phyloP scores from a whole-genome alignment of 1,139 yeast genomes.

The Sporopachydermia cereana region DNA sequence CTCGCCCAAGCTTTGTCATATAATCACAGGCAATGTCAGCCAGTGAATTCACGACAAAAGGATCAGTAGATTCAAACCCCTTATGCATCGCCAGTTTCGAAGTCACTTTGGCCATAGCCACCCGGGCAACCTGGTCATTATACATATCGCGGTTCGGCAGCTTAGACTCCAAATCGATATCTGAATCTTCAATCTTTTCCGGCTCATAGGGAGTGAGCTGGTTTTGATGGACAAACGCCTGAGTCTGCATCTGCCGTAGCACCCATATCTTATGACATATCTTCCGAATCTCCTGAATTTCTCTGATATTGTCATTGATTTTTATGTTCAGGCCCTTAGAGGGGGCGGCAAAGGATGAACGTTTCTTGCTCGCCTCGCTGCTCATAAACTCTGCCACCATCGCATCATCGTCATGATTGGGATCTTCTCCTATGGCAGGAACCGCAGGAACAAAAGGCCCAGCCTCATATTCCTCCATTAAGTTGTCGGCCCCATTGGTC shows the following conservation, averaged over 20 bases:
- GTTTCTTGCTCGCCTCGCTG: conserved; percentile 24
- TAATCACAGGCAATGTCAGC: conserved; percentile 80
- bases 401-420: conserved; percentile 34
- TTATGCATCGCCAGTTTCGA: conserved; percentile 83
- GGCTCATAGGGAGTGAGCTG: conserved; percentile 63
- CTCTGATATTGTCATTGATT: conserved; percentile 52
- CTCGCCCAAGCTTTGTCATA: conserved; percentile 58
- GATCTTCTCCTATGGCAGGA: conserved; percentile 38
- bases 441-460: conserved; percentile 71
- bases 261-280: conserved; percentile 82
- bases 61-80: conserved; percentile 82
- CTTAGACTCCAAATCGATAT: conserved; percentile 69
- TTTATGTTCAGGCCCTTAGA: conserved; percentile 50
- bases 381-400: conserved; percentile 12
- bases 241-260: conserved; percentile 86
- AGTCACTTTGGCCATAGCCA: conserved; percentile 56
- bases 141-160: conserved; percentile 53
- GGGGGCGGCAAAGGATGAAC: conserved; percentile 29
- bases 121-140: conserved; percentile 46
- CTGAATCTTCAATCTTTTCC: conserved; percentile 49
- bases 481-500: conserved; percentile 49
- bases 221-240: conserved; percentile 61
- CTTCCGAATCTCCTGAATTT: conserved; percentile 81
- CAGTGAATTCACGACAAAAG: conserved; percentile 65
- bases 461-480: conserved; percentile 74